Evolutionary conservation across 2,329 filamentous ascomycete genomes (phyloP).

Genomic region (Cladobotryum protrusum): DNA sequence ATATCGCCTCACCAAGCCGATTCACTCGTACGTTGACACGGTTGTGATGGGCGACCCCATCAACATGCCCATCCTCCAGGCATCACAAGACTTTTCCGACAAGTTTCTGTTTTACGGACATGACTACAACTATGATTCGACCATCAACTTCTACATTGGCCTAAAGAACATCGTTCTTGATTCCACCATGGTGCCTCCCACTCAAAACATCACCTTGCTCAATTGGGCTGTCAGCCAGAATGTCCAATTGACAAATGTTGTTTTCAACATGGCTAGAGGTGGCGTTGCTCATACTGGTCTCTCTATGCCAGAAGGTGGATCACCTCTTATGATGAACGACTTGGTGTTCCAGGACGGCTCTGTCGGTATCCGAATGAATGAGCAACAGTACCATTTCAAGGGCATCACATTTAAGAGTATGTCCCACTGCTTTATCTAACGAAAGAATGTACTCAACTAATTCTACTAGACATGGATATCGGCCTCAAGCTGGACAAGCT

Average conservation of each 20-base stretch:
- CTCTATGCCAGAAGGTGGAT: slow-evolving; percentile 29
- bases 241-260: slow-evolving; percentile 23
- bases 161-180: slow-evolving; percentile 26
- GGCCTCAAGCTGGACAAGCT: slow-evolving; percentile 22
- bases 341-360: slow-evolving; percentile 26
- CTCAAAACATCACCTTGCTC: slow-evolving; percentile 18
- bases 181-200: slow-evolving; percentile 17
- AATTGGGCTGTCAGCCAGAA: slow-evolving; percentile 28
- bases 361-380: slow-evolving; percentile 24
- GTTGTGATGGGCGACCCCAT: slow-evolving; percentile 26
- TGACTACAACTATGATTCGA: slow-evolving; percentile 19
- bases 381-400: slow-evolving; percentile 31
- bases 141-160: slow-evolving; percentile 30
- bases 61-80: slow-evolving; percentile 23
- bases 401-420: slow-evolving; percentile 24
- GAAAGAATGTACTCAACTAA: not conserved
- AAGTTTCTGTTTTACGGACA: slow-evolving; percentile 13
- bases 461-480: slow-evolving; percentile 13
- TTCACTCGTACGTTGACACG: slow-evolving; percentile 26
- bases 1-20: slow-evolving; percentile 24
- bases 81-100: slow-evolving; percentile 11
- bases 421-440: not conserved
- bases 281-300: slow-evolving; percentile 30
- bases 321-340: slow-evolving; percentile 26
- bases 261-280: slow-evolving; percentile 28